These are phyloP conservation scores for Daldinia loculata DNA, from an alignment of 495 filamentous ascomycete genomes.

Conservation along the genomic window DNA sequence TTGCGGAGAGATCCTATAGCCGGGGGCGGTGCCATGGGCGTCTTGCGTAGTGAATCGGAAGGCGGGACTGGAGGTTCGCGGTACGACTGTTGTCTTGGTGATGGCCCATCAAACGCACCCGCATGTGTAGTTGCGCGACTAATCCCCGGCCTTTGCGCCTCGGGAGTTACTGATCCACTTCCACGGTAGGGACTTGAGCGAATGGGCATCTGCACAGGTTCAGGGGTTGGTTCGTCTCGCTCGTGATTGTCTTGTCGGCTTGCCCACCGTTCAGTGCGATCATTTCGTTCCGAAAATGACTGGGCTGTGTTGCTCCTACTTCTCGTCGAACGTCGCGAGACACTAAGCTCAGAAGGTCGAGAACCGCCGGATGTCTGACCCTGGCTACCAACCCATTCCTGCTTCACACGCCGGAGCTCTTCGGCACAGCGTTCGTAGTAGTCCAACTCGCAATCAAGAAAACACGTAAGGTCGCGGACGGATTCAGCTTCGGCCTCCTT, in stretches of 20 bases:
- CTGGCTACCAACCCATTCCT: conserved; percentile 53
- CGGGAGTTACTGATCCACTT: conserved; percentile 59
- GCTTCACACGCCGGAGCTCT: conserved; percentile 61
- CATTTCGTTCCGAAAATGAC: conserved; percentile 54
- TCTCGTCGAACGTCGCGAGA: conserved; percentile 46
- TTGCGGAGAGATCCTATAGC: conserved; percentile 51
- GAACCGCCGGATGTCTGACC: conserved; percentile 41
- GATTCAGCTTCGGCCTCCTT: conserved; percentile 89
- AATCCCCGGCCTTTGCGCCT: conserved; percentile 48
- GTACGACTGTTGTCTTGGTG: conserved; percentile 29
- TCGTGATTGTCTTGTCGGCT: conserved; percentile 49
- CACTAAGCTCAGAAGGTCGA: conserved; percentile 32
- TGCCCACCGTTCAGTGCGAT: conserved; percentile 46
- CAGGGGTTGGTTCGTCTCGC: conserved; percentile 49
- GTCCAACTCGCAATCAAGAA: conserved; percentile 88
- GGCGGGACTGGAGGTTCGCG: conserved; percentile 43
- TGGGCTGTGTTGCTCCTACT: conserved; percentile 59
- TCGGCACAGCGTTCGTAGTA: conserved; percentile 93
- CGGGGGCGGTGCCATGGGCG: conserved; percentile 42
- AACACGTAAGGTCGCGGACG: conserved; percentile 78
- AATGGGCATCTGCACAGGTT: conserved; percentile 67
- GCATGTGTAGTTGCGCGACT: conserved; percentile 60
- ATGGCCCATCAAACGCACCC: conserved; percentile 47
- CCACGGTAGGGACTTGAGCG: conserved; percentile 57
- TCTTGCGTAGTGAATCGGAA: conserved; percentile 44